These are phyloP conservation scores for Emergomyces orientalis DNA, from an alignment of 2,329 filamentous ascomycete species.

Conservation along the genomic window DNA sequence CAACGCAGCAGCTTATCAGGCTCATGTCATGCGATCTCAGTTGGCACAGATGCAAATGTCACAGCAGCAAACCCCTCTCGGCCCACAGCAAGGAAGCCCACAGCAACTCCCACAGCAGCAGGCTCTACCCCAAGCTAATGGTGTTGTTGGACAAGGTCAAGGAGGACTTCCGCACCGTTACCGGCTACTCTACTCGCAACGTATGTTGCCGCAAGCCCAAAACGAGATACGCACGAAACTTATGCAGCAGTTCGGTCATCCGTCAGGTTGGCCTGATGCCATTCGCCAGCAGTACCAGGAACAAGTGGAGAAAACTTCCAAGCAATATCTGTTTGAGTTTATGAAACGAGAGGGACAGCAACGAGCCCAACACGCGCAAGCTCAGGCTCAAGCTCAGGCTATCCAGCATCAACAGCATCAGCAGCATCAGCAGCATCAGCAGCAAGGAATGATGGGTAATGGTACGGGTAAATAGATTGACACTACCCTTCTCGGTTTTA, in stretches of 20 bases:
- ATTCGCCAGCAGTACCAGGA: conserved; percentile 30
- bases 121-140: conserved; percentile 33
- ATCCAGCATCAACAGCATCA: conserved; percentile 30
- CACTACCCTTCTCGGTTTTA: conserved; percentile 6
- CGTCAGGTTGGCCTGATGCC: conserved; percentile 30
- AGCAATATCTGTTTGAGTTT: conserved; percentile 30
- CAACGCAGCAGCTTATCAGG: conserved; percentile 28
- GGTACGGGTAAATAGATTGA: conserved; percentile 28
- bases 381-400: conserved; percentile 19
- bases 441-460: conserved; percentile 36
- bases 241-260: conserved; percentile 32
- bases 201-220: conserved; percentile 25
- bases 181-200: conserved; percentile 29
- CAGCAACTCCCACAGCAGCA: conserved; percentile 29
- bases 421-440: conserved; percentile 31
- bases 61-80: conserved; percentile 23
- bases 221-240: conserved; percentile 31
- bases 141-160: conserved; percentile 20
- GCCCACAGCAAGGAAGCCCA: conserved; percentile 26
- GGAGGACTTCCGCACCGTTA: conserved; percentile 25
- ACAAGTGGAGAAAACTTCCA: conserved; percentile 31
- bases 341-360: conserved; percentile 31
- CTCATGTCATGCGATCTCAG: conserved; percentile 31
- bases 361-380: conserved; percentile 20
- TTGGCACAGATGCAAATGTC: conserved; percentile 32